These are phyloP conservation scores for Allium fistulosum DNA, from an alignment of 106 monocot genomes.

Conservation along the genomic window DNA sequence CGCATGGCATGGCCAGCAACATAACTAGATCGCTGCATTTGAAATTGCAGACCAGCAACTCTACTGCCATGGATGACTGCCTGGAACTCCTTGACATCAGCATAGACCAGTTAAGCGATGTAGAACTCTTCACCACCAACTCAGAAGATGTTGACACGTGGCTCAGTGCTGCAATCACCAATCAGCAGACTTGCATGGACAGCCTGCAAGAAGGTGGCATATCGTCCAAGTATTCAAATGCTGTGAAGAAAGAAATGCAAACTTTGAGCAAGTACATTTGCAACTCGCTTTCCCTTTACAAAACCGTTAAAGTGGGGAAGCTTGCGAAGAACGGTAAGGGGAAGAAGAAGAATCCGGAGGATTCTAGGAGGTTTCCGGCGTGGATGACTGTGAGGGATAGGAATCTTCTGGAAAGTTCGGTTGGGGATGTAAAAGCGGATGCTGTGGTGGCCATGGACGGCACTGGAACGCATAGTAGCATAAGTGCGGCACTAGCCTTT, in stretches of 20 bases:
- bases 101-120: slow-evolving; percentile 28
- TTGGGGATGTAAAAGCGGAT: slow-evolving; percentile 29
- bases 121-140: not conserved
- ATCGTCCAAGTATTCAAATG: not conserved
- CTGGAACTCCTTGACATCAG: slow-evolving; percentile 55
- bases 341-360: not conserved
- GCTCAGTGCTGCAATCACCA: slow-evolving; percentile 82
- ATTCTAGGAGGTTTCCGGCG: slow-evolving; percentile 21
- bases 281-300: slow-evolving; percentile 59
- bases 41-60: slow-evolving; percentile 1
- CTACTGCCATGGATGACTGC: slow-evolving; percentile 50
- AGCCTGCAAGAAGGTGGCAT: slow-evolving; percentile 10
- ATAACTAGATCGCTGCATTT: slow-evolving; percentile 10
- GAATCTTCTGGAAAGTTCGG: slow-evolving; percentile 49
- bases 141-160: slow-evolving; percentile 35
- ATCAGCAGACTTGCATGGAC: slow-evolving; percentile 56
- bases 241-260: slow-evolving; percentile 2
- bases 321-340: not conserved
- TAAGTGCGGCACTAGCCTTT: slow-evolving; percentile 52
- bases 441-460: slow-evolving; percentile 76
- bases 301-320: slow-evolving; percentile 4
- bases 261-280: slow-evolving; percentile 31
- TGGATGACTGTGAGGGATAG: slow-evolving; percentile 54
- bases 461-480: slow-evolving; percentile 51
- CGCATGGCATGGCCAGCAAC: slow-evolving; percentile 32